These are phyloP conservation scores for Echinosophora koreensis DNA, from an alignment of 306 rosid species.

Conservation along the genomic window DNA sequence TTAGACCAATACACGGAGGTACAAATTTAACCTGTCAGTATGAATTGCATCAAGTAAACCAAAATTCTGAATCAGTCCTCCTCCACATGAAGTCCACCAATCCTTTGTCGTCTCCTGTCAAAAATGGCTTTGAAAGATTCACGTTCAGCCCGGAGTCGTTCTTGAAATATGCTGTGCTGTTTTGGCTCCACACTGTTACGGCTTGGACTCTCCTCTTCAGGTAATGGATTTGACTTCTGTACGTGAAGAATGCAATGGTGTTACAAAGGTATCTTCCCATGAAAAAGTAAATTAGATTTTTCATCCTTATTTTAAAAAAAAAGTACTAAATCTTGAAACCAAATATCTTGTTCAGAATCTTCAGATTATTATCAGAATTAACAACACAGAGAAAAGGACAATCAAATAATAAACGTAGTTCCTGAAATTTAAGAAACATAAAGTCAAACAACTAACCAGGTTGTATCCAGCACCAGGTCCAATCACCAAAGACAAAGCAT, in stretches of 20 bases:
- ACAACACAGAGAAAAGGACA: background rate
- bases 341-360: conserved; percentile 12
- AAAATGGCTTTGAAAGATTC: conserved; percentile 91
- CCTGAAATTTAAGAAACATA: conserved; percentile 33
- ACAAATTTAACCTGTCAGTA: conserved; percentile 15
- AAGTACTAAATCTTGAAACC: conserved; percentile 31
- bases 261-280: background rate
- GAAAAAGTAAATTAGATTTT: background rate
- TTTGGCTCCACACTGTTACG: conserved; percentile 50
- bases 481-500: conserved; percentile 72
- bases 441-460: conserved; percentile 64
- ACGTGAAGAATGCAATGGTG: conserved; percentile 34
- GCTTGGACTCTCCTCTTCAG: conserved; percentile 57
- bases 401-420: conserved; percentile 14
- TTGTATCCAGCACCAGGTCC: conserved; percentile 99
- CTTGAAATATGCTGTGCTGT: conserved; percentile 72
- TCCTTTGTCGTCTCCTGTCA: conserved; percentile 77
- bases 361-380: conserved; percentile 27
- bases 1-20: conserved; percentile 32
- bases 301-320: conserved; percentile 16
- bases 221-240: conserved; percentile 87
- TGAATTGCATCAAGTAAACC: conserved; percentile 4
- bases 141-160: conserved; percentile 80
- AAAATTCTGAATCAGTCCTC: conserved; percentile 60
- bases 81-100: conserved; percentile 78